Evolutionary conservation across 2,329 filamentous ascomycete genomes (phyloP), one percentile per base, ranked within the genome.

Genomic region (Orbilia blumenaviensis): DNA sequence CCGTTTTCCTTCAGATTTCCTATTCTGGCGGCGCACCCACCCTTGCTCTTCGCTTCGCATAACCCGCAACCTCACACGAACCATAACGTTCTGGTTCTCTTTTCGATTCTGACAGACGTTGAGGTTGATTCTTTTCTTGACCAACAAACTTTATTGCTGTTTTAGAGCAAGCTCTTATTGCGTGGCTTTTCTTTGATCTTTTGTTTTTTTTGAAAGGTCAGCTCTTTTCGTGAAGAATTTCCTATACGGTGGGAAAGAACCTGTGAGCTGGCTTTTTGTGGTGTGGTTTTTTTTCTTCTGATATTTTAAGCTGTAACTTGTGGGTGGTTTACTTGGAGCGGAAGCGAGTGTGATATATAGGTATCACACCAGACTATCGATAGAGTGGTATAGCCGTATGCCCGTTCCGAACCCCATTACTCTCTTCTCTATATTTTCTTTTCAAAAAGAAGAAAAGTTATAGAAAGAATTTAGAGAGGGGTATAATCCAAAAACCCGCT

Each of bases 1-100:
- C 69, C 69, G 62, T 62, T 74, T 61, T 66, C 61, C 69, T 74
- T 74, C 69, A 66, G 42, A 74, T 74, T 74, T 67, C 69, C 69
- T 74, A 74, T 74, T 74, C 54, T 21, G 62, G 69, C 16, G n/a
- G n/a, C n/a, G n/a, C 50, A 27, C 48, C 34, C 50, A 29, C n/a
- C 48, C 27, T 36, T 29, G 27, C n/a, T n/a, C n/a, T n/a, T 50
- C 12, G 21, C 10, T n/a, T 56, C 52, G 52, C 52, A 38, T 56
- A 56, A 56, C 32, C n/a, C n/a, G n/a, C n/a, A 25, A 34, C 27
- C 25, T 27, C 27, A 50, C 46, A 41, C 38, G 38, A 16, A 12
- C 16, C 5, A 8, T 14, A 44, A 8, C 32, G 5, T 3, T 34
- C 32, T 34, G 1, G 2, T 34, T 32, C 5, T 32, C 2, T 34